phyloP scores from a whole-genome alignment of 1,139 yeast species.

The Saccharomyces hybrid region DNA sequence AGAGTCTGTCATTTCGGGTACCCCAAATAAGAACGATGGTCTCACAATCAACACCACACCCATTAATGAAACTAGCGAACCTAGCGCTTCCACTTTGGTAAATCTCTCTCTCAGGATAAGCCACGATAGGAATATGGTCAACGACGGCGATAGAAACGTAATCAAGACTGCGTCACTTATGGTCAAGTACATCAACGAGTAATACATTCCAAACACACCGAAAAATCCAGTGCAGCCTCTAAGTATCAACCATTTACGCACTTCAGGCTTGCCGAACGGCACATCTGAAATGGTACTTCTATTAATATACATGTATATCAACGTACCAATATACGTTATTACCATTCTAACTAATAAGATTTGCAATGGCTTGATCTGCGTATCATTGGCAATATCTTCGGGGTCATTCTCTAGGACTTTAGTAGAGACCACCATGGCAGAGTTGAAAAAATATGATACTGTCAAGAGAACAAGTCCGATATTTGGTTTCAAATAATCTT shows the following conservation, averaged over 20 bases:
- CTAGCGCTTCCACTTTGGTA: constrained; percentile 56
- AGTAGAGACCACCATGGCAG: constrained; percentile 69
- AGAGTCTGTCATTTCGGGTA: constrained; percentile 1
- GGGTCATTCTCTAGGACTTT: constrained; percentile 60
- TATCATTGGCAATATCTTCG: constrained; percentile 12
- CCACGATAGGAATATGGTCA: constrained; percentile 72
- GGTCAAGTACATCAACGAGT: constrained; percentile 63
- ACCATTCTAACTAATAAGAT: constrained; percentile 70
- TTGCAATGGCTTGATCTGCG: constrained; percentile 62
- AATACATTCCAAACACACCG: constrained; percentile 73
- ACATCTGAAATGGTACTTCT: constrained; percentile 45
- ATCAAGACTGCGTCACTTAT: constrained; percentile 73
- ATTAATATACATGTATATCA: constrained; percentile 46
- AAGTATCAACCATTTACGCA: constrained; percentile 46
- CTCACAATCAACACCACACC: constrained; percentile 81
- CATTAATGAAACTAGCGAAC: constrained; percentile 58
- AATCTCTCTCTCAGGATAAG: constrained; percentile 57
- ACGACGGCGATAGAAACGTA: constrained; percentile 69
- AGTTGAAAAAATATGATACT: constrained; percentile 63
- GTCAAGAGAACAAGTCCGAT: constrained; percentile 39
- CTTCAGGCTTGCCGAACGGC: constrained; percentile 62
- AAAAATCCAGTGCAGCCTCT: constrained; percentile 72
- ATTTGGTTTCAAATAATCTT: constrained; percentile 24
- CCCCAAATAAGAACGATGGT: constrained; percentile 69
- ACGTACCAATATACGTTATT: constrained; percentile 56